phyloP scores from a whole-genome alignment of 306 rosid genomes.

The Rosa persica region DNA sequence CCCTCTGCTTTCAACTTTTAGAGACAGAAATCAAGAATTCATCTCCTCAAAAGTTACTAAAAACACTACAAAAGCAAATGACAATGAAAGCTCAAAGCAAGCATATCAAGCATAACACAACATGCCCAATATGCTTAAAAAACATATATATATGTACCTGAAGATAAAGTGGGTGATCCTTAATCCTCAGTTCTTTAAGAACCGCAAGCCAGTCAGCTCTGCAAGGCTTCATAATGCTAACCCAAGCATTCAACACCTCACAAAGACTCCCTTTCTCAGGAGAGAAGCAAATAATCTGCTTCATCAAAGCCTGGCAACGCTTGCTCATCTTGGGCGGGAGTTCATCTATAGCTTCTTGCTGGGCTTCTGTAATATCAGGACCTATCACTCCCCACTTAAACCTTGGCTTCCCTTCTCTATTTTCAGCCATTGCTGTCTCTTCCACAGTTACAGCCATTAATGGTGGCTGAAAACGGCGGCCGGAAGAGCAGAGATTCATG shows the following conservation, averaged over 20 bases:
- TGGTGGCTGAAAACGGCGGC: conserved; percentile 30
- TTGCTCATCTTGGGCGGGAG: conserved; percentile 64
- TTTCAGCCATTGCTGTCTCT: conserved; percentile 29
- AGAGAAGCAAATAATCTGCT: conserved; percentile 79
- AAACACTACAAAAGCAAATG: conserved; percentile 5
- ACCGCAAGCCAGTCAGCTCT: conserved; percentile 88
- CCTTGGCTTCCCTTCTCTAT: conserved; percentile 32
- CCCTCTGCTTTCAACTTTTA: no score
- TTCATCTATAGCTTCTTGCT: conserved; percentile 51
- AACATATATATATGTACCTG: conserved; percentile 42
- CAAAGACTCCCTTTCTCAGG: conserved; percentile 41
- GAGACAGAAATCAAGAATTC: background rate
- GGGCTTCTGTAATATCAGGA: conserved; percentile 43
- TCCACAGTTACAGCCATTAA: conserved; percentile 30
- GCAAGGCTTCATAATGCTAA: conserved; percentile 66
- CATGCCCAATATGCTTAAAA: no score
- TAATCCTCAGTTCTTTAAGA: conserved; percentile 61
- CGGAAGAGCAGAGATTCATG: conserved; percentile 18
- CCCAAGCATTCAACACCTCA: conserved; percentile 73
- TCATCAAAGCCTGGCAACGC: conserved; percentile 75
- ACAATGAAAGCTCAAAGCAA: conserved; percentile 3
- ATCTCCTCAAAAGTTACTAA: background rate
- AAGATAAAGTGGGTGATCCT: conserved; percentile 61
- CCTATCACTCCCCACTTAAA: conserved; percentile 63
- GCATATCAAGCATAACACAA: background rate